Base-by-base conservation (phyloP, 1,139 yeast species). In the Pichia sp. region DNA sequence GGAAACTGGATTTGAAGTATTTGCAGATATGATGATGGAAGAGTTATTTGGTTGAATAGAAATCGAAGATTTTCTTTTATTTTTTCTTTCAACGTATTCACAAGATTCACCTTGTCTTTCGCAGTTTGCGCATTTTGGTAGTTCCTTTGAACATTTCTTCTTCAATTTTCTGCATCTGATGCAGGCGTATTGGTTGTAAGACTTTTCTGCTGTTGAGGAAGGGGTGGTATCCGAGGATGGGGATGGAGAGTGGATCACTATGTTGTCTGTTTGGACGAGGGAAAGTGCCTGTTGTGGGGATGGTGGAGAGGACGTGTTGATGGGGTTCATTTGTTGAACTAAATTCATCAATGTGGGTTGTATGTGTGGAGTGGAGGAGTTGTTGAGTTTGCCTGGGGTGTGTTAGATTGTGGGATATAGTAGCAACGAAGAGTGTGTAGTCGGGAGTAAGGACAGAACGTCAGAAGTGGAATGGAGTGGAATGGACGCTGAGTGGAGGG, bases 81-180 rank as follows among this genome's bases (percentile, higher is more conserved):
- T 67, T 56, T 63, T 73, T 56, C 64, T 69, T 59, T 64, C 78
- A 4, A 75, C 70, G 54, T 77, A 77, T 19, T 62, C 65, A 58
- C 83, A 77, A 3, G 42, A 43, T 44, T 65, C 70, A 4, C 65
- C 62, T 4, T 71, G 69, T 48, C 66, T 70, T 14, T 47, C 50
- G 54, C 83, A 77, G 52, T 72, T 73, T 10, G 55, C 47, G 53
- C 83, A 77, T n/a, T 58, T 64, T 0, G 81, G 79, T 2, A 63
- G 48, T 18, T 68, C 67, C 53, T 73, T 72, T 3, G 76, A 66
- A 56, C 83, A 77, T 54, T 72, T 74, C 58, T 75, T 76, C 62
- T 77, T 77, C 40, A 75, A 60, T 40, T 68, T 62, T 44, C 81
- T 60, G 54, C 76, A 70, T 47, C 76, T 57, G 11, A 68, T 58